Evolutionary conservation across 495 filamentous ascomycete species (phyloP), one percentile per base, ranked within the genome.

Genomic region (Trichocladium antarcticum): DNA sequence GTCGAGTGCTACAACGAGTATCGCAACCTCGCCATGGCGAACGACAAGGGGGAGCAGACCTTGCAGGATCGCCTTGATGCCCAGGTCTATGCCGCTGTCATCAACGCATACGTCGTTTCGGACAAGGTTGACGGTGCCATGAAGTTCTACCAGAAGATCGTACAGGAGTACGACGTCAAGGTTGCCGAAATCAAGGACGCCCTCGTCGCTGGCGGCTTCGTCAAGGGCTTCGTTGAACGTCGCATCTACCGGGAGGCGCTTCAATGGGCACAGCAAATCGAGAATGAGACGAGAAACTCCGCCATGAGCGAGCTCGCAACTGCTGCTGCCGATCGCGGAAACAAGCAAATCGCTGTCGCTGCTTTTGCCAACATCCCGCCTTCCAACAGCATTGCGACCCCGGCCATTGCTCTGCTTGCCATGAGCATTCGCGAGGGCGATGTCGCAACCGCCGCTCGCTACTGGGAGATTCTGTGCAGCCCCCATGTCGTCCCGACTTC

Each of bases 1-100:
- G 82, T 95, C 10, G 92, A 97, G 58, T 87, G 86, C 68, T 96
- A 94, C 68, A 86, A 93, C 55, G 87, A 89, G 65, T 98, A 97
- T 73, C 87, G 85, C 59, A 72, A 74, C 10, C 74, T 95, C 14
- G 90, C 87, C 22, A 77, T 92, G 51, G 81, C 80, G 22, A 76
- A 92, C 56, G 84, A 95, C 65, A 76, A 76, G 31, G 88, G 88
- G 21, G 75, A 82, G 37, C 73, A 81, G 47, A 75, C 74, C n/a
- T 71, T 85, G 27, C 74, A 81, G 31, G 75, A 84, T 46, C 81
- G 90, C 15, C 74, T 85, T 32, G 89, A 96, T 58, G 80, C 82
- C 21, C 73, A 83, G 47, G 81, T 98, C 24, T 97, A 98, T 63
- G 86, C 88, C 29, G 75, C 92, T 27, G 67, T 98, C 40, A 80